phyloP scores from a whole-genome alignment of 257 asterid genomes.

The Nicotiana attenuata region DNA sequence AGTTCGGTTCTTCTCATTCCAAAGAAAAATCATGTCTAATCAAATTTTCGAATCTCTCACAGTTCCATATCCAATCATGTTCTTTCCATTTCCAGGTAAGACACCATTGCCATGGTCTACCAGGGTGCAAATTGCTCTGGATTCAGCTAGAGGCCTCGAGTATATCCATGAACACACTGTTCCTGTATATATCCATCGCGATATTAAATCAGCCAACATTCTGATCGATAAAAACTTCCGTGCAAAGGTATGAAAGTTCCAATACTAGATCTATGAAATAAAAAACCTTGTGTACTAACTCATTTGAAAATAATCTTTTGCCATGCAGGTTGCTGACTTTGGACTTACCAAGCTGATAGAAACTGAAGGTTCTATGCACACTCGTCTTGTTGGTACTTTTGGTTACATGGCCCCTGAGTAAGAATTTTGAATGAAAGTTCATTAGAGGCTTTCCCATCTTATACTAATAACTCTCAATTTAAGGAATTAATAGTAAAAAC shows the following conservation, averaged over 20 bases:
- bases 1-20: neutral
- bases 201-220: slow-evolving; percentile 76
- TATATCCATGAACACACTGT: slow-evolving; percentile 92
- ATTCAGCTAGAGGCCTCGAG: slow-evolving; percentile 94
- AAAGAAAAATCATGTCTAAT: neutral
- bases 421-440: slow-evolving; percentile 1
- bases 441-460: too few relatives aligned
- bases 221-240: slow-evolving; percentile 65
- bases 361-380: slow-evolving; percentile 70
- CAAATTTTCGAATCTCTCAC: neutral
- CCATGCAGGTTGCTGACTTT: slow-evolving; percentile 78
- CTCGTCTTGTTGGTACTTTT: slow-evolving; percentile 81
- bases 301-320: neutral
- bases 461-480: too few relatives aligned
- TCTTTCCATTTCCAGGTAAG: slow-evolving; percentile 25
- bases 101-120: slow-evolving; percentile 63
- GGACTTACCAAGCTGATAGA: slow-evolving; percentile 77
- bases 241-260: slow-evolving; percentile 50
- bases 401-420: slow-evolving; percentile 96
- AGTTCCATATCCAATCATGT: neutral
- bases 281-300: neutral
- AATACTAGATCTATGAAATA: neutral
- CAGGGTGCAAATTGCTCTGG: slow-evolving; percentile 82
- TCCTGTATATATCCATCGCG: slow-evolving; percentile 82
- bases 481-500: too few relatives aligned